A percentile compares a stretch with the other conserved stretches of the same genome.
Conservation (phyloP, 257 asterid genomes). For the Nicotiana knightiana region DNA sequence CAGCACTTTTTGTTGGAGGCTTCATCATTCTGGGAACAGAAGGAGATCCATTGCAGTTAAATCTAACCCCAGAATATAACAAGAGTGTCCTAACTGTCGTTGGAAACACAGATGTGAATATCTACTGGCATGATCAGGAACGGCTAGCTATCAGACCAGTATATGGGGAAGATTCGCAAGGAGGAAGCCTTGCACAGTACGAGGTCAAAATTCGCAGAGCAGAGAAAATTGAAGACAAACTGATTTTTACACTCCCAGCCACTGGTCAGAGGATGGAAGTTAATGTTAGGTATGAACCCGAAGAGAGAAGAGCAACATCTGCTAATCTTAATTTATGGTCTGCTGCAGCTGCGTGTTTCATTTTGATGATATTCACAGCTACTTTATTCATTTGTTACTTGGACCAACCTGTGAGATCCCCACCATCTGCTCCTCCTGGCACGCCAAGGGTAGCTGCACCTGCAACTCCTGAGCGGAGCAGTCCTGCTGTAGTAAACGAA, state of each 20-base stretch:
- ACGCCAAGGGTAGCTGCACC: slow-evolving; percentile 40
- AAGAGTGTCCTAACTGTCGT: slow-evolving; percentile 46
- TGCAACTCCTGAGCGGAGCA: slow-evolving; percentile 50
- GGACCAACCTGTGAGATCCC: slow-evolving; percentile 35
- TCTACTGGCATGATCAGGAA: slow-evolving; percentile 53
- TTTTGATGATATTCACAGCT: slow-evolving; percentile 24
- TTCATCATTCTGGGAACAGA: slow-evolving; percentile 52
- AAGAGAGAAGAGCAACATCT: slow-evolving; percentile 19
- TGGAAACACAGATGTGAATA: slow-evolving; percentile 60
- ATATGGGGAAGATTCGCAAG: slow-evolving; percentile 21
- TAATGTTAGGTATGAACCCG: slow-evolving; percentile 44
- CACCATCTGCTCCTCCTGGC: slow-evolving; percentile 14
- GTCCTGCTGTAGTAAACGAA: slow-evolving; percentile 37
- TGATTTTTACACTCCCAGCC: slow-evolving; percentile 62
- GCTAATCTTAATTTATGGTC: slow-evolving; percentile 23
- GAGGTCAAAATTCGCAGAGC: slow-evolving; percentile 44
- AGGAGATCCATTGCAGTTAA: slow-evolving; percentile 38
- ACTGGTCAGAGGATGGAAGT: slow-evolving; percentile 70
- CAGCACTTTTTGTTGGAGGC: slow-evolving; percentile 76
- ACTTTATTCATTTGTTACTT: slow-evolving; percentile 23
- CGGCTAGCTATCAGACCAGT: slow-evolving; percentile 36
- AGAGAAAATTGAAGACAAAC: slow-evolving; percentile 41
- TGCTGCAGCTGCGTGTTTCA: slow-evolving; percentile 15
- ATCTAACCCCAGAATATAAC: slow-evolving; percentile 41
- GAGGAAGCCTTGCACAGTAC: slow-evolving; percentile 31